Conservation (phyloP, 768 basidiomycete genomes). For the Phaffia tasmanica region DNA sequence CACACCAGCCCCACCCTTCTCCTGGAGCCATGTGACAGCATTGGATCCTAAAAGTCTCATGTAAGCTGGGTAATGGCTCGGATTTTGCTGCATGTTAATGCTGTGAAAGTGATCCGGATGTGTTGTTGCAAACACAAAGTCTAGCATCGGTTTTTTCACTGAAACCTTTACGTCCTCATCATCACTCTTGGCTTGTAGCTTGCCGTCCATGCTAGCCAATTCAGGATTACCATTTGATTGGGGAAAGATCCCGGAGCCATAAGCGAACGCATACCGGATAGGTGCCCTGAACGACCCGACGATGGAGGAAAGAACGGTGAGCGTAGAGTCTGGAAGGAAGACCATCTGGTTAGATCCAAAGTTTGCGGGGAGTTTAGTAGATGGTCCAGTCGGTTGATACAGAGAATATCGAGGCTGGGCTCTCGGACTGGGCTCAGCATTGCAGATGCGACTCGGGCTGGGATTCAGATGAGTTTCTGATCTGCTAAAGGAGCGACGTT, state of each 20-base stretch:
- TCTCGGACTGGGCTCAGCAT: too few relatives aligned
- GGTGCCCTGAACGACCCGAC: slow-evolving; percentile 74
- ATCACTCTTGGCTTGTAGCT: neutral
- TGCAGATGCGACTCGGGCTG: too few relatives aligned
- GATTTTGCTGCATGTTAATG: slow-evolving; percentile 85
- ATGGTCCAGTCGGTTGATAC: neutral
- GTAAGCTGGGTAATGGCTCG: slow-evolving; percentile 79
- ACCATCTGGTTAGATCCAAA: slow-evolving; percentile 22
- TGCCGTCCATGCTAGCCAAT: neutral
- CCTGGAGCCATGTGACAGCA: slow-evolving; percentile 69
- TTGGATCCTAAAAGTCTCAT: slow-evolving; percentile 72
- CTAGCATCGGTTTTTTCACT: slow-evolving; percentile 60
- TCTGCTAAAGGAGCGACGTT: too few relatives aligned
- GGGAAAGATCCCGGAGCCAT: slow-evolving; percentile 89
- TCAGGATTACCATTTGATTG: slow-evolving; percentile 60
- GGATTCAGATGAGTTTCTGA: too few relatives aligned
- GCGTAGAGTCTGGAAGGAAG: slow-evolving; percentile 11
- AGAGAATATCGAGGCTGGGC: slow-evolving; percentile 2
- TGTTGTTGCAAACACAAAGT: slow-evolving; percentile 93
- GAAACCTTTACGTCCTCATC: slow-evolving; percentile 28
- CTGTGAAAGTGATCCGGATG: slow-evolving; percentile 88
- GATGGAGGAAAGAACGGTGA: slow-evolving; percentile 38
- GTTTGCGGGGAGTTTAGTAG: slow-evolving; percentile 9
- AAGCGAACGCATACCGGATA: slow-evolving; percentile 93
- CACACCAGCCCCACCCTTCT: slow-evolving; percentile 54